phyloP scores from a whole-genome alignment of 345 rosid genomes.

The Sonneratia caseolaris region DNA sequence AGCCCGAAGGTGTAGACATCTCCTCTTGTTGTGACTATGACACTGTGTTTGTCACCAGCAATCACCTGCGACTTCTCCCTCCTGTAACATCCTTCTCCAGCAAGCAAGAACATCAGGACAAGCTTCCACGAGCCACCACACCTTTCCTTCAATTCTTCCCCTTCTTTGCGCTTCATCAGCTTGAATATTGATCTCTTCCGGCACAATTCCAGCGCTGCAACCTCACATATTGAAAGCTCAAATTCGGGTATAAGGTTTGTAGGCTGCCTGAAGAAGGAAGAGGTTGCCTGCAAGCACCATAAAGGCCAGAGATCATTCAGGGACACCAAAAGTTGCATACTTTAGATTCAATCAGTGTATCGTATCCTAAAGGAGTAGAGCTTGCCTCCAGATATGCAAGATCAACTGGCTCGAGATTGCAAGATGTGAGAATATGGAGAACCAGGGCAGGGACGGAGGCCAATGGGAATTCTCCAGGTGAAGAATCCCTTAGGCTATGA shows the following conservation, averaged over 20 bases:
- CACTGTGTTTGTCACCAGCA: slow-evolving; percentile 90
- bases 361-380: slow-evolving; percentile 37
- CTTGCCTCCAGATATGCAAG: slow-evolving; percentile 96
- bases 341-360: background rate
- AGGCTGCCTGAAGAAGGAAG: slow-evolving; percentile 89
- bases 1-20: slow-evolving; percentile 73
- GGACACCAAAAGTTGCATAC: background rate
- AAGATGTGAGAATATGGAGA: slow-evolving; percentile 79
- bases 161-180: slow-evolving; percentile 56
- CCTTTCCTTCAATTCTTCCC: slow-evolving; percentile 47
- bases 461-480: slow-evolving; percentile 91
- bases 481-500: slow-evolving; percentile 63
- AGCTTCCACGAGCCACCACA: slow-evolving; percentile 98
- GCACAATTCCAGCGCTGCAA: slow-evolving; percentile 92
- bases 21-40: slow-evolving; percentile 66
- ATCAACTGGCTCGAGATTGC: slow-evolving; percentile 79
- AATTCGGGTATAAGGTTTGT: slow-evolving; percentile 70
- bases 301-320: slow-evolving; percentile 4
- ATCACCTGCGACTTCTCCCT: slow-evolving; percentile 88
- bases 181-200: slow-evolving; percentile 62
- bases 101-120: slow-evolving; percentile 63
- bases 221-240: slow-evolving; percentile 71
- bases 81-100: slow-evolving; percentile 75
- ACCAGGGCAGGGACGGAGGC: slow-evolving; percentile 87
- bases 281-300: slow-evolving; percentile 69